phyloP scores from a whole-genome alignment of 345 rosid species.

The Acer negundo region DNA sequence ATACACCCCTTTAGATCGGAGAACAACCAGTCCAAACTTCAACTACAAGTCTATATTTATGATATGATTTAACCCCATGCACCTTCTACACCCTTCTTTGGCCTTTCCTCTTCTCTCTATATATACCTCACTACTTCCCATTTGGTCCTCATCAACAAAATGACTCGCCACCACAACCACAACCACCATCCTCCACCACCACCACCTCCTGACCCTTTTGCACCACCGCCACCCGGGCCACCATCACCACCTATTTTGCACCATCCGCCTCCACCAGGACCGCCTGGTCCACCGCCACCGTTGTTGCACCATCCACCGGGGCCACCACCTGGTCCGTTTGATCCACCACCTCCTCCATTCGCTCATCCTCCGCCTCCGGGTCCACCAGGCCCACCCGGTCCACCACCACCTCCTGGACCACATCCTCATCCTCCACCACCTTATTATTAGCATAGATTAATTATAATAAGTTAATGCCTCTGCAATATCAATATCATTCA shows the following conservation, averaged over 20 bases:
- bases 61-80: not conserved
- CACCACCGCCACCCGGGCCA: constrained; percentile 9
- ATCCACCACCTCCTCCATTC: constrained; percentile 31
- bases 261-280: constrained; percentile 16
- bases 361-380: constrained; percentile 28
- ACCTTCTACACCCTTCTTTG: constrained; percentile 23
- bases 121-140: not conserved
- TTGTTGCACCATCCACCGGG: constrained; percentile 21
- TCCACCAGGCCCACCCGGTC: constrained; percentile 18
- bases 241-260: constrained; percentile 5
- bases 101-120: not conserved
- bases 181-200: constrained; percentile 25
- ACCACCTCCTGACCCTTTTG: constrained; percentile 13
- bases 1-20: not conserved
- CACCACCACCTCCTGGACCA: constrained; percentile 21
- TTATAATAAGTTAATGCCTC: not conserved
- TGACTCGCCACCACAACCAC: constrained; percentile 14
- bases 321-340: constrained; percentile 12
- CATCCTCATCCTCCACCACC: constrained; percentile 28
- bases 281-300: constrained; percentile 17
- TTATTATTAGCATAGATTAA: not conserved
- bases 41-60: constrained; percentile 15
- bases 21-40: not conserved
- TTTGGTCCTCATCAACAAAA: not conserved
- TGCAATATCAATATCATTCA: not conserved